These are phyloP conservation scores for Tuber calosporum DNA, from an alignment of 495 filamentous ascomycete genomes.

Conservation along the genomic window DNA sequence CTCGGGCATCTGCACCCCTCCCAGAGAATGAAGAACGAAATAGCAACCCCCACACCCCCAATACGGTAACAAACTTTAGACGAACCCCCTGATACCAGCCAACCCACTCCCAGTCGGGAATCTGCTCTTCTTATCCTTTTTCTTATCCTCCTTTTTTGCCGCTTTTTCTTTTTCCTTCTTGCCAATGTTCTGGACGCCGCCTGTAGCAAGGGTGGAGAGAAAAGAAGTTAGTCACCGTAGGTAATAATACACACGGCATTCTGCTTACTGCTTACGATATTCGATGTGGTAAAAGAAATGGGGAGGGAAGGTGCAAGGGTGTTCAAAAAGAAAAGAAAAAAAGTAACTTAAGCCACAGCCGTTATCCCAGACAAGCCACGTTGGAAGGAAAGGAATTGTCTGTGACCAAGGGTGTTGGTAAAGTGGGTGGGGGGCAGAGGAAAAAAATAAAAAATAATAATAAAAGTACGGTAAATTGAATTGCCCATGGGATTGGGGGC, in stretches of 20 bases:
- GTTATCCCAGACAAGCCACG: conserved; percentile 16
- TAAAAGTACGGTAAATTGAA: neutral
- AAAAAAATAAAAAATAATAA: neutral
- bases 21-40: neutral
- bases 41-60: conserved; percentile 2
- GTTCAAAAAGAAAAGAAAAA: neutral
- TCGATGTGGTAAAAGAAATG: neutral
- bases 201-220: conserved; percentile 39
- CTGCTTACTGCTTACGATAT: conserved; percentile 19
- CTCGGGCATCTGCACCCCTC: neutral
- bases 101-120: conserved; percentile 44
- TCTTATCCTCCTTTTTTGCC: conserved; percentile 47
- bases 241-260: neutral
- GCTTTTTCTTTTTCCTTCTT: conserved; percentile 48
- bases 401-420: neutral
- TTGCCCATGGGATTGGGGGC: conserved; percentile 15
- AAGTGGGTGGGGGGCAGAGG: neutral
- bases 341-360: neutral
- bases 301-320: neutral
- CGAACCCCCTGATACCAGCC: conserved; percentile 51
- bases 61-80: conserved; percentile 32
- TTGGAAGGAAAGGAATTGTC: conserved; percentile 7
- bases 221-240: neutral
- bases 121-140: conserved; percentile 50
- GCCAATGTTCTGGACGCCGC: conserved; percentile 52